A percentile compares a stretch with the other conserved stretches of the same genome.
phyloP scores from a whole-genome alignment of 2,329 filamentous ascomycete species.

The Microdochium paspali region DNA sequence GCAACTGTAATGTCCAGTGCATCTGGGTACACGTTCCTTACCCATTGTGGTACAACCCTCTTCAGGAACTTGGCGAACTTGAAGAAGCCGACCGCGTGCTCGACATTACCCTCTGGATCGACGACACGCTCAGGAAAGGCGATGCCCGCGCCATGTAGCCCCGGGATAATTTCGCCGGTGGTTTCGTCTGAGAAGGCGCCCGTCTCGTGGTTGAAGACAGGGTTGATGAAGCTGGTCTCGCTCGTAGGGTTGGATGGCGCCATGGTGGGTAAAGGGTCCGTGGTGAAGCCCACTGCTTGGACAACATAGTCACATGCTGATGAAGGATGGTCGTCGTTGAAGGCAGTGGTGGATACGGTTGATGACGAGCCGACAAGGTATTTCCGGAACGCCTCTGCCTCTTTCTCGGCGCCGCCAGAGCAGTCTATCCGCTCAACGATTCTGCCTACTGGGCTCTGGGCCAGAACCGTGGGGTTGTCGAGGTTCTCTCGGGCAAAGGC shows the following conservation, averaged over 20 bases:
- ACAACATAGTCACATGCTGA: constrained; percentile 40
- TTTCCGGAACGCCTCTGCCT: constrained; percentile 31
- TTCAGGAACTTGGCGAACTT: constrained; percentile 58
- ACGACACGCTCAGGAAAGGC: constrained; percentile 52
- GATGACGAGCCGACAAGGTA: constrained; percentile 21
- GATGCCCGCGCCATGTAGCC: constrained; percentile 52
- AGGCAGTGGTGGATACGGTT: too few species aligned
- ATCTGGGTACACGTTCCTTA: constrained; percentile 1
- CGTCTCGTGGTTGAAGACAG: constrained; percentile 21
- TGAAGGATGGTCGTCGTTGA: not conserved
- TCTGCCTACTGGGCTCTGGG: constrained; percentile 31
- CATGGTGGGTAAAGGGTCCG: constrained; percentile 34
- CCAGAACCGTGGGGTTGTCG: constrained; percentile 35
- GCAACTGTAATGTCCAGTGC: too few species aligned
- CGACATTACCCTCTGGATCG: constrained; percentile 52
- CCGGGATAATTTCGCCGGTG: constrained; percentile 30
- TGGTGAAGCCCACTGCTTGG: constrained; percentile 49
- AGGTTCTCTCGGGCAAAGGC: constrained; percentile 49
- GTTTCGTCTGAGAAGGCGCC: constrained; percentile 36
- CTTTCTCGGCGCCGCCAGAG: constrained; percentile 21
- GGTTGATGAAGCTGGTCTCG: constrained; percentile 7
- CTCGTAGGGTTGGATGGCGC: constrained; percentile 17
- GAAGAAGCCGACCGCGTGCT: constrained; percentile 52
- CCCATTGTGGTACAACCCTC: constrained; percentile 42
- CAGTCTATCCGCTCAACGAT: constrained; percentile 37